A percentile compares a stretch with the other conserved stretches of the same genome.
Conservation (phyloP, 306 rosid genomes). For the Vigna hirtella region DNA sequence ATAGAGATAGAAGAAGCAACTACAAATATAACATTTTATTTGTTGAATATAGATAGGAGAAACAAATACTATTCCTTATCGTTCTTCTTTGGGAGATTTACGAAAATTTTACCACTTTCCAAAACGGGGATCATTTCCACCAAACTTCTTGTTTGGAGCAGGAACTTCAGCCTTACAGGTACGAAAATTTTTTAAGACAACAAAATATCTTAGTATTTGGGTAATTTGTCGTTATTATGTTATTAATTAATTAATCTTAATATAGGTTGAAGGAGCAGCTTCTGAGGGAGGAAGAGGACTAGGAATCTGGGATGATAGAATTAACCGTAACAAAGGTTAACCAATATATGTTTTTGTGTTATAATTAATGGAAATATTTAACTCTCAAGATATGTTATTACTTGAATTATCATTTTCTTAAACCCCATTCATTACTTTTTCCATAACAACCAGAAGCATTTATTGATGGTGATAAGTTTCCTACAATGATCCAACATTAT, state of each 20-base stretch:
- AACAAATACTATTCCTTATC: background rate
- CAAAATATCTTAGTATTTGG: background rate
- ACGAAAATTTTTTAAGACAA: background rate
- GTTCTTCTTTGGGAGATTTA: background rate
- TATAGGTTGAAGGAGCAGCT: conserved; percentile 39
- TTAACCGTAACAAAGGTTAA: background rate
- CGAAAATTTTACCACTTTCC: background rate
- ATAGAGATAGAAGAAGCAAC: too few relatives aligned
- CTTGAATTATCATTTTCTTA: background rate
- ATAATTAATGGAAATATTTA: background rate
- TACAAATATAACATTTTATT: background rate
- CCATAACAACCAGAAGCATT: background rate
- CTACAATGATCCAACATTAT: conserved; percentile 40
- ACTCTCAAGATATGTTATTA: background rate
- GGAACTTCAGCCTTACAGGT: conserved; percentile 36
- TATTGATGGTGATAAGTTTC: background rate
- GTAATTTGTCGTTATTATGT: background rate
- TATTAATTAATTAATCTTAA: background rate
- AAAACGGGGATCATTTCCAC: conserved; percentile 31
- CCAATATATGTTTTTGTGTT: background rate
- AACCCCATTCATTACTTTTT: background rate
- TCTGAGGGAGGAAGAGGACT: conserved; percentile 42
- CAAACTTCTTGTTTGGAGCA: conserved; percentile 18
- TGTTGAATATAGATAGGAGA: background rate
- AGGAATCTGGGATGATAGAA: conserved; percentile 30